A percentile compares a stretch with the other conserved stretches of the same genome.
These are phyloP conservation scores for Calocybe cyanea DNA, from an alignment of 768 basidiomycete genomes.

Conservation along the genomic window DNA sequence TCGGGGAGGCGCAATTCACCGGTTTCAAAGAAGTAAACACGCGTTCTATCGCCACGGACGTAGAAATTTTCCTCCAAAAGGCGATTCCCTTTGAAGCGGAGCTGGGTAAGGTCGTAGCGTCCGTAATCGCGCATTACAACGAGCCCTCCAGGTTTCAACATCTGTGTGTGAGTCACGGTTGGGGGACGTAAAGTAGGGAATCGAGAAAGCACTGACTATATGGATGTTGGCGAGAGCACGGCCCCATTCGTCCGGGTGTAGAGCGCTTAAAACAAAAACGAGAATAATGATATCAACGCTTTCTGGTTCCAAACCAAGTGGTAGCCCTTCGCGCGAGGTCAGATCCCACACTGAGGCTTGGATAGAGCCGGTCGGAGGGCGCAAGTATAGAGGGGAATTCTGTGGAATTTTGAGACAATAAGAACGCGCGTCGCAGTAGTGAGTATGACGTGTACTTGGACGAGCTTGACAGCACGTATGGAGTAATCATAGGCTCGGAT, in stretches of 20 bases:
- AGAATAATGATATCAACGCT: constrained; percentile 89
- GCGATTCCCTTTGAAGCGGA: constrained; percentile 85
- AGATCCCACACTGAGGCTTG: constrained; percentile 90
- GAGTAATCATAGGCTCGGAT: constrained; percentile 92
- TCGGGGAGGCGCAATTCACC: constrained; percentile 39
- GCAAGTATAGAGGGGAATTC: constrained; percentile 67
- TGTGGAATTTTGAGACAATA: constrained; percentile 23
- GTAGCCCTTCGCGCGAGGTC: constrained; percentile 57
- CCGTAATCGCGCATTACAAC: constrained; percentile 93
- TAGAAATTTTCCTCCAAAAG: constrained; percentile 94
- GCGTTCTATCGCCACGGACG: constrained; percentile 92
- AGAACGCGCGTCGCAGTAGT: neutral
- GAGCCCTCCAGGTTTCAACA: constrained; percentile 86
- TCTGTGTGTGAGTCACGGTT: constrained; percentile 36
- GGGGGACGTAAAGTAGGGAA: neutral
- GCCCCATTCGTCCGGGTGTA: constrained; percentile 92
- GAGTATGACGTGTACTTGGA: constrained; percentile 57
- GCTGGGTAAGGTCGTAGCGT: constrained; percentile 89
- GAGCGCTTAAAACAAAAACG: constrained; percentile 90
- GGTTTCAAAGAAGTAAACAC: constrained; percentile 94
- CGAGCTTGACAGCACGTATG: constrained; percentile 80
- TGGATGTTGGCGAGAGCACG: constrained; percentile 79
- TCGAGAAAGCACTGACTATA: constrained; percentile 40
- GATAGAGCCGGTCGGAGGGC: constrained; percentile 67
- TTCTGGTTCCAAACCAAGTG: constrained; percentile 56